These are phyloP conservation scores for Cyclotella baltica DNA, from an alignment of 108 stramenopile species.

Conservation along the genomic window DNA sequence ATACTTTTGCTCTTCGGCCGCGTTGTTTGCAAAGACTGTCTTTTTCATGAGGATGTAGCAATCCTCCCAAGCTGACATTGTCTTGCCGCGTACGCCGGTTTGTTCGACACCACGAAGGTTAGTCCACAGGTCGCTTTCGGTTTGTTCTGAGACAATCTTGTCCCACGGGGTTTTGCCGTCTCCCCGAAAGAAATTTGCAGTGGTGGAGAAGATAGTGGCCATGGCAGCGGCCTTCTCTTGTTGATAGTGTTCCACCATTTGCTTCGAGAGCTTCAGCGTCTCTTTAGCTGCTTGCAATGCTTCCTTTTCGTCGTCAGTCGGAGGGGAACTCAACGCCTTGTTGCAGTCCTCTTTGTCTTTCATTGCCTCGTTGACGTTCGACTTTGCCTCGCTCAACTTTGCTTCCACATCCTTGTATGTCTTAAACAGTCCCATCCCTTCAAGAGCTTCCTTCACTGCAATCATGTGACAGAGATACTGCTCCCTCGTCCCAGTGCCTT, in stretches of 20 bases:
- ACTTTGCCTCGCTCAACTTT: not conserved
- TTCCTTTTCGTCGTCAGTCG: too few relatives aligned
- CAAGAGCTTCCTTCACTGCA: not conserved
- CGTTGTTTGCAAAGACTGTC: constrained; percentile 5
- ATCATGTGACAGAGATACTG: not conserved
- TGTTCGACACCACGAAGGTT: not conserved
- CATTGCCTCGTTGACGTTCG: not conserved
- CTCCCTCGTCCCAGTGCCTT: not conserved
- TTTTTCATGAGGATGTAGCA: not conserved
- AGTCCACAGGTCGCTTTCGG: not conserved
- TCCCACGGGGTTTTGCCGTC: constrained; percentile 7
- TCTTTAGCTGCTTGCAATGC: not conserved
- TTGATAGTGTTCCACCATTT: not conserved
- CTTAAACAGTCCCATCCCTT: not conserved
- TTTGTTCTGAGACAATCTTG: not conserved
- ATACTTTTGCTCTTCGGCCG: not conserved
- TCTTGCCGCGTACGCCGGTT: not conserved
- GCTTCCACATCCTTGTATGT: not conserved
- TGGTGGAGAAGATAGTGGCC: not conserved
- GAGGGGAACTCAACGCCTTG: too few relatives aligned
- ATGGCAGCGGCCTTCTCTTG: not conserved
- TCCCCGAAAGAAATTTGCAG: not conserved
- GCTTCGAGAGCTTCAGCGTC: too few relatives aligned
- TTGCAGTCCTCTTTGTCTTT: not conserved
- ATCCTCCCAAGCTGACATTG: not conserved